Conservation (phyloP, 2,329 filamentous ascomycete genomes). For the Fusarium nanum region DNA sequence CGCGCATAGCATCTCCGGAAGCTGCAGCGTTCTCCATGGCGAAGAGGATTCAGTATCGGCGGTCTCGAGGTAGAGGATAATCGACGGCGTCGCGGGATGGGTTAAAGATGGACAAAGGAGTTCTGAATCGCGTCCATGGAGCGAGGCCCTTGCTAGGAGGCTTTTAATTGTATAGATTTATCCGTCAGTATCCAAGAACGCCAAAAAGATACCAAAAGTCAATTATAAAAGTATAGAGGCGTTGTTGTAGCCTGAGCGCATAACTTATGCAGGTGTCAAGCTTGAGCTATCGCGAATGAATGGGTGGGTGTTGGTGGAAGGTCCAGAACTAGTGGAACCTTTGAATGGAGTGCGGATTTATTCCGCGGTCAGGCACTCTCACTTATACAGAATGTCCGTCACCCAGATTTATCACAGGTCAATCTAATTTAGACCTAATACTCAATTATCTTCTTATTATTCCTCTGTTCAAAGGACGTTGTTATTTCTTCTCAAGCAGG, state of each 20-base stretch:
- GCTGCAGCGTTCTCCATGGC: constrained; percentile 46
- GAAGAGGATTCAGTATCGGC: constrained; percentile 5
- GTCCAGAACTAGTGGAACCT: constrained; percentile 23
- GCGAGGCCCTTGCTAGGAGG: too few species aligned
- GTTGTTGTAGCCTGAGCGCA: constrained; percentile 18
- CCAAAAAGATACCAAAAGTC: not conserved
- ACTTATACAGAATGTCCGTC: too few species aligned
- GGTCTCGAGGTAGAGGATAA: not conserved
- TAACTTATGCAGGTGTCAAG: constrained; percentile 18
- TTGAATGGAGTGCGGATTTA: constrained; percentile 17
- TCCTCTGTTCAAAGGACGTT: too few species aligned
- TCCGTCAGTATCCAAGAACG: not conserved
- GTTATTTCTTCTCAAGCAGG: too few species aligned
- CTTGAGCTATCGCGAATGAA: constrained; percentile 33
- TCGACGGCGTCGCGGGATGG: constrained; percentile 8
- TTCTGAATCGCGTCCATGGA: constrained; percentile 18
- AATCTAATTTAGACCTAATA: too few species aligned
- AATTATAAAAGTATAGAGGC: not conserved
- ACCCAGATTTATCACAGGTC: not conserved
- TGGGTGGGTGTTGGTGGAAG: constrained; percentile 7
- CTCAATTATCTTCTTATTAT: too few species aligned
- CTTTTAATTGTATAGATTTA: not conserved
- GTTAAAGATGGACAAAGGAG: constrained; percentile 19
- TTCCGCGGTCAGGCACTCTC: constrained; percentile 15
- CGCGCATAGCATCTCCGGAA: constrained; percentile 43